A percentile compares a stretch with the other conserved stretches of the same genome.
Evolutionary conservation across 345 rosid genomes (phyloP).

Genomic region (Xanthoceras sorbifolium): DNA sequence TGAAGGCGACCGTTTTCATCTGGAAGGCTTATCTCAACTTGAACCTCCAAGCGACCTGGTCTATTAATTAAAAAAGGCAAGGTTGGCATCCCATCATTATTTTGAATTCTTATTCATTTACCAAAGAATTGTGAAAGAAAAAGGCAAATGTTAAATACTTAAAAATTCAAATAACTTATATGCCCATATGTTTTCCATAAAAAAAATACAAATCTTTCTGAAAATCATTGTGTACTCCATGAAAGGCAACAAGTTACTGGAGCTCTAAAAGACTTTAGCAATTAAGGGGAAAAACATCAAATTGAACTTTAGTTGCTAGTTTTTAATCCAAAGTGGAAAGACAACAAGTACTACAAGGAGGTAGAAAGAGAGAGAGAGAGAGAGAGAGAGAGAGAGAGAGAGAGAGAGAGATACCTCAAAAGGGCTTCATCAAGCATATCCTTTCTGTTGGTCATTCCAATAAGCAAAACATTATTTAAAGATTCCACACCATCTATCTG

Average conservation of each 20-base stretch:
- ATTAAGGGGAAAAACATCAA: background rate
- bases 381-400: slow-evolving; percentile 18
- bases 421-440: slow-evolving; percentile 99
- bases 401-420: slow-evolving; percentile 60
- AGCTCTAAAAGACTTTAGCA: background rate
- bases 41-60: slow-evolving; percentile 98
- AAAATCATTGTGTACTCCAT: background rate
- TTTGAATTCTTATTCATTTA: background rate
- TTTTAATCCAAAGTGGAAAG: slow-evolving; percentile 7
- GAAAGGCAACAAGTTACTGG: background rate
- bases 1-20: slow-evolving; percentile 97
- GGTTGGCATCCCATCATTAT: background rate
- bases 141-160: background rate
- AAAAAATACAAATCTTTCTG: background rate
- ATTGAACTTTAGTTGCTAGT: slow-evolving; percentile 5
- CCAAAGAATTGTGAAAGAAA: background rate
- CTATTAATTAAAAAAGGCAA: slow-evolving; percentile 40
- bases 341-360: background rate
- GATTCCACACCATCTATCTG: slow-evolving; percentile 99
- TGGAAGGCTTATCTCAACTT: slow-evolving; percentile 99
- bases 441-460: slow-evolving; percentile 99
- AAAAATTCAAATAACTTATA: background rate
- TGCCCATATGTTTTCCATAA: background rate
- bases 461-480: slow-evolving; percentile 93
- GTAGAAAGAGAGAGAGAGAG: slow-evolving; percentile 19